Percentiles rank a stretch among this genome's conserved stretches.
Evolutionary conservation across 371 early-diverging fungal species (phyloP).

Genomic region (Rhizopus sp.): DNA sequence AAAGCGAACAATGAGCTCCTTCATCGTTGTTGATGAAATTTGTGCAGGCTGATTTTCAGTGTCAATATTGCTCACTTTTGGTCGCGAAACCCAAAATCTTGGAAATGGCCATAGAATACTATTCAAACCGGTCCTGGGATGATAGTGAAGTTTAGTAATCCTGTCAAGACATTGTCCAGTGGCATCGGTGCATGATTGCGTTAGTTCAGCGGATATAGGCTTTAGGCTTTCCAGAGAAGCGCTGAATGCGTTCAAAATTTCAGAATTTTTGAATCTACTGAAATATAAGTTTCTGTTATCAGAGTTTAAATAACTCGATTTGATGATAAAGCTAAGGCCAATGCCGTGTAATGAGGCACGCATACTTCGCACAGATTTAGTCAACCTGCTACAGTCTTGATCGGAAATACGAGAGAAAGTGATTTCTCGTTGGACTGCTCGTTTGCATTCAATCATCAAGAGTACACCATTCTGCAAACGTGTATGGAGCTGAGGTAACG

Average conservation of each 20-base stretch:
- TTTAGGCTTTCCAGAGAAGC: constrained; percentile 1
- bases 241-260: constrained; percentile 17
- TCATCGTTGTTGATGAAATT: not conserved
- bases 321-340: constrained; percentile 37
- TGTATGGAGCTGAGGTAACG: constrained; percentile 29
- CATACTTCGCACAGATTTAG: constrained; percentile 29
- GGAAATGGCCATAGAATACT: constrained; percentile 47
- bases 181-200: constrained; percentile 13
- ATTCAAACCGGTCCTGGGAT: constrained; percentile 21
- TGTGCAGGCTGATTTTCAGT: not conserved
- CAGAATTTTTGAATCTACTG: constrained; percentile 9
- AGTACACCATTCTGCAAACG: constrained; percentile 30
- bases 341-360: constrained; percentile 35
- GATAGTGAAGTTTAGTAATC: constrained; percentile 18
- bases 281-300: constrained; percentile 14
- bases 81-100: constrained; percentile 20
- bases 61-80: not conserved
- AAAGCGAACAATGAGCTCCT: constrained; percentile 4
- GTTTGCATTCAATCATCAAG: constrained; percentile 44
- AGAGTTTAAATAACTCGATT: constrained; percentile 18
- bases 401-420: constrained; percentile 31
- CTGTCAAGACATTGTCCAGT: constrained; percentile 4
- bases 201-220: constrained; percentile 5
- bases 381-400: constrained; percentile 34
- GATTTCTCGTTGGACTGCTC: constrained; percentile 43